Percentiles rank a stretch among this genome's conserved stretches.
These are phyloP conservation scores for Xenosphaeropsis pyriputrescens DNA, from an alignment of 2,329 filamentous ascomycete species.

Conservation along the genomic window DNA sequence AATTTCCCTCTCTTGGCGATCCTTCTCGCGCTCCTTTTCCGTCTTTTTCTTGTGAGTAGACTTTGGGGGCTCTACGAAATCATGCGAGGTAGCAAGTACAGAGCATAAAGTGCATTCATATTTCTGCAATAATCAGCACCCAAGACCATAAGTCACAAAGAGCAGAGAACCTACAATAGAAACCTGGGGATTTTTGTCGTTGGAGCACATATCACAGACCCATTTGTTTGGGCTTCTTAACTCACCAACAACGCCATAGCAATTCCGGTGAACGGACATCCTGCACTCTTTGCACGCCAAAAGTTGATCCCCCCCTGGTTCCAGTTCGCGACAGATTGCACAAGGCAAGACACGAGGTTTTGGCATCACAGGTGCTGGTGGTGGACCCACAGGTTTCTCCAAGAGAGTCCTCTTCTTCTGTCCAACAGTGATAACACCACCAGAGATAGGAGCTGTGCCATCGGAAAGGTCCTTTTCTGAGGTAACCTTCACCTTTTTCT, in stretches of 20 bases:
- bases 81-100: constrained; percentile 64
- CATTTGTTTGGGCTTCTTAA: constrained; percentile 60
- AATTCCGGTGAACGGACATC: constrained; percentile 78
- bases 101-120: constrained; percentile 93
- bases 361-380: constrained; percentile 60
- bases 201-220: constrained; percentile 91
- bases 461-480: constrained; percentile 34
- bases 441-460: constrained; percentile 21
- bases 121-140: constrained; percentile 32
- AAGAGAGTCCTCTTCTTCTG: constrained; percentile 32
- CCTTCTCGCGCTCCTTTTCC: constrained; percentile 81
- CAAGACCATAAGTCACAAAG: constrained; percentile 1
- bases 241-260: constrained; percentile 72
- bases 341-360: constrained; percentile 71
- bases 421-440: constrained; percentile 7
- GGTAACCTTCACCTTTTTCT: constrained; percentile 47
- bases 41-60: constrained; percentile 75
- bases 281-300: constrained; percentile 77
- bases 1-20: constrained; percentile 72
- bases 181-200: constrained; percentile 81
- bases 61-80: constrained; percentile 74
- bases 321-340: constrained; percentile 65
- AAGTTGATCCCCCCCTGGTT: constrained; percentile 56
- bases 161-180: constrained; percentile 55
- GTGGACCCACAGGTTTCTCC: constrained; percentile 54